Base-by-base conservation (phyloP, 116 monocot species). In the Cymodocea nodosa region DNA sequence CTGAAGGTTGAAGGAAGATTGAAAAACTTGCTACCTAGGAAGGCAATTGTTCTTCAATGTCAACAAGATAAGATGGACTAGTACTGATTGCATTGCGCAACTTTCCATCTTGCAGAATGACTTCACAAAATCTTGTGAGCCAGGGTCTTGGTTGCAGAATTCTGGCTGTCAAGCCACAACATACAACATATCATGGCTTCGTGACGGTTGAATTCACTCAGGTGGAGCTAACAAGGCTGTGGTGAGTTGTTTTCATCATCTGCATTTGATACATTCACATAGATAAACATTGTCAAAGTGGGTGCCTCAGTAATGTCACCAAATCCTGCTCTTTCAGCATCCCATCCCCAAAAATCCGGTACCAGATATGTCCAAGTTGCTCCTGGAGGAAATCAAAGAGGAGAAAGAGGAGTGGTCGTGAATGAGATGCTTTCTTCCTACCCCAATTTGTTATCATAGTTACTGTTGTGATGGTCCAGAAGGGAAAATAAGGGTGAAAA, bases 141-240 rank as follows among this genome's bases (percentile, higher is more conserved):
- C 67, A 66, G 52, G 79, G 18, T 39, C 68, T 87, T 8, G 73
- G 73, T 7, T 94, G 94, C 70, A 73, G 95, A 59, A 78, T 90
- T 53, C 77, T 95, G 6, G 95, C 85, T 0, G 64, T 95, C 24
- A 87, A 80, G 69, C 81, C 81, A 20, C 63, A 56, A 56, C 79
- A 80, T 15, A 62, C 69, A 19, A 60, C 64, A 15, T 60, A 30
- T 15, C 55, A 77, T 23, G 78, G 78, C 20, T 80, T 83, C 50
- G 52, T 78, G 4, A 81, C 83, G 56, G 57, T 81, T 3, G 87
- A 95, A n/a, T 81, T 95, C 68, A 87, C 87, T 66, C 95, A 80
- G 72, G 67, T 95, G 48, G 81, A 90, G 69, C 72, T 82, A 52
- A 65, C 77, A 16, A 75, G 75, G 23, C 54, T 90, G 50, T 57